Base-by-base conservation (phyloP, 1,284 basidiomycete species). In the Acaromyces ingoldii region DNA sequence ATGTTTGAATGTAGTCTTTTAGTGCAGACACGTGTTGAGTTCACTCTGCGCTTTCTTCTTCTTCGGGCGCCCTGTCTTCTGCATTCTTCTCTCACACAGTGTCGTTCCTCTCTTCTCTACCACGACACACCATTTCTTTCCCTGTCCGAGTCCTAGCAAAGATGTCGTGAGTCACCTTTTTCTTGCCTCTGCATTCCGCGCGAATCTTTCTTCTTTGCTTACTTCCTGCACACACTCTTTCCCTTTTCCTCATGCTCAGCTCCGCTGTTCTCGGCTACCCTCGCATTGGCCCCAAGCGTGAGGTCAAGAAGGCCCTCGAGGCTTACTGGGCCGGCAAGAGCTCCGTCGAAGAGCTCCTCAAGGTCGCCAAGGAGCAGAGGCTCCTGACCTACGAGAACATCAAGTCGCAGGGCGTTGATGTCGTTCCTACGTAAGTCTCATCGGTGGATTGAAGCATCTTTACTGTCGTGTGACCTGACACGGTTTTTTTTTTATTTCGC, bases 261-360 rank as follows among this genome's bases (percentile, higher is more conserved):
- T 72, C 67, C 55, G 57, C 70, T 49, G 72, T 73, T 58, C 86
- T 97, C 75, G 95, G 95, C 76, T 97, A 92, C 81, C 93, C 93
- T 76, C 89, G 93, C 76, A 95, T 98, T 79, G 89, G 89, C 80
- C 85, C 87, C 57, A 87, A 91, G 81, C 89, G 92, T 81, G 91
- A 97, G 81, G 85, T 95, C 70, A 99, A 99, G 82, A 98, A 98
- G 82, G 91, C 92, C 26, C 65, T 73, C 42, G 74, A 75, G 67
- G 53, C 74, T 43, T 98, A 97, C 83, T 99, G 95, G 95, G 89
- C 83, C 46, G 89, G 87, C 78, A 98, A 97, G 80, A 81, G 86
- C 76, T 83, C 86, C 60, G 89, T 85, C 45, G 89, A 89, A 68
- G 89, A 92, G 67, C 87, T 99, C 70, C 86, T 86, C 74, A 88